Percentiles rank a stretch among this genome's conserved stretches.
phyloP scores from a whole-genome alignment of 805 yeast species.

The Monosporozyma siamensis region DNA sequence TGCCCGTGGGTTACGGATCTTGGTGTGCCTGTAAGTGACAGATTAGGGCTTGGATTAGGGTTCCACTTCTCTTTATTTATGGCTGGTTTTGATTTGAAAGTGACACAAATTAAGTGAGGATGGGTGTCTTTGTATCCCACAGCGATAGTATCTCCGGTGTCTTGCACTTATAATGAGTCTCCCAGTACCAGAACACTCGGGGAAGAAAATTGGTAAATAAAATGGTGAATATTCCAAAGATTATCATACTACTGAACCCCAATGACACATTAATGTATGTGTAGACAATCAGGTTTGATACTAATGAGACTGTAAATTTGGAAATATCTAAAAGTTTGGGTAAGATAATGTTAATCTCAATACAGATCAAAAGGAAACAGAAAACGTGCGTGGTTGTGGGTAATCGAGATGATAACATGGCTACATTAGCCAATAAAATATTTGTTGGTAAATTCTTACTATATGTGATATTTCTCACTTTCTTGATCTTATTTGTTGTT shows the following conservation, averaged over 20 bases:
- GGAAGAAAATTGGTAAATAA: conserved; percentile 20
- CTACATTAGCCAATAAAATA: conserved; percentile 73
- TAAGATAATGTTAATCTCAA: conserved; percentile 25
- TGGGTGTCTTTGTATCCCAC: conserved; percentile 17
- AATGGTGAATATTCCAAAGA: conserved; percentile 12
- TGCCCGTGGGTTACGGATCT: conserved; percentile 1
- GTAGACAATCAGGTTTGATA: conserved; percentile 19
- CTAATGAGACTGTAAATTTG: conserved; percentile 10
- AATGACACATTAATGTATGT: conserved; percentile 15
- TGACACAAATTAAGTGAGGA: conserved; percentile 7
- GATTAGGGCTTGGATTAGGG: background rate
- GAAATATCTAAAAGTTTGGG: conserved; percentile 19
- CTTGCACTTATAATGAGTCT: conserved; percentile 17
- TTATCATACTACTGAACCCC: conserved; percentile 18
- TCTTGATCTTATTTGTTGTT: conserved; percentile 3
- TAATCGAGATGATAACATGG: conserved; percentile 84
- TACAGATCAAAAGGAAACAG: conserved; percentile 55
- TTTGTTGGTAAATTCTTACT: conserved; percentile 67
- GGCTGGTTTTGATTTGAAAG: too few species aligned
- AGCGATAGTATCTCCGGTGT: conserved; percentile 12
- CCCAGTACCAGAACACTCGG: conserved; percentile 26
- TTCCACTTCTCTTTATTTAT: too few species aligned
- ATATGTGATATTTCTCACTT: conserved; percentile 4
- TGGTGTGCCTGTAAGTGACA: background rate
- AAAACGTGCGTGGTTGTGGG: conserved; percentile 67